phyloP scores from a whole-genome alignment of 345 rosid genomes.

The Trapa bicornis region DNA sequence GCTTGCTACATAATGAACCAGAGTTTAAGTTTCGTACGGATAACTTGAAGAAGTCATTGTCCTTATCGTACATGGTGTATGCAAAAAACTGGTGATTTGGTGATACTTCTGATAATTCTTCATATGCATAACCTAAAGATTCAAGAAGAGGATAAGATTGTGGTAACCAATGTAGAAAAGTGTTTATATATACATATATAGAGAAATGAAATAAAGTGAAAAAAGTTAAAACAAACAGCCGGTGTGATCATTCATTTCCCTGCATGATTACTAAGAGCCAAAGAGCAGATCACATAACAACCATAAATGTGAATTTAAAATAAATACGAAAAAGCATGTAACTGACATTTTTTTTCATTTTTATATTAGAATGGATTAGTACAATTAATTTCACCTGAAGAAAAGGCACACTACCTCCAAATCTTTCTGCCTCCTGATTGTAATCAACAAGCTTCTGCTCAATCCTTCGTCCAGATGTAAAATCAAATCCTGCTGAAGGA shows the following conservation, averaged over 20 bases:
- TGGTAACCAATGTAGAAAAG: background rate
- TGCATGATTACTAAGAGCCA: background rate
- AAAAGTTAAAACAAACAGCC: no score
- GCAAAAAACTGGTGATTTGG: constrained; percentile 89
- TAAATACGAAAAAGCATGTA: background rate
- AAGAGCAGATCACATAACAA: background rate
- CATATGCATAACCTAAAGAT: constrained; percentile 76
- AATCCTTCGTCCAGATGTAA: constrained; percentile 68
- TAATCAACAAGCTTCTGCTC: constrained; percentile 93
- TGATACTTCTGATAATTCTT: constrained; percentile 83
- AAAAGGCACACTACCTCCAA: constrained; percentile 47
- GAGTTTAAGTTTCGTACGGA: constrained; percentile 81
- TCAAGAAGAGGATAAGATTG: constrained; percentile 2
- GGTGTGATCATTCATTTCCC: background rate
- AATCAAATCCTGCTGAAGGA: constrained; percentile 80
- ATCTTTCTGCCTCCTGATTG: constrained; percentile 89
- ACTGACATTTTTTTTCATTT: background rate
- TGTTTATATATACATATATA: background rate
- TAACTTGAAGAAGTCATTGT: constrained; percentile 63
- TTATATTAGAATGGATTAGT: no score
- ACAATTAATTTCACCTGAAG: background rate
- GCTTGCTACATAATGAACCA: constrained; percentile 84
- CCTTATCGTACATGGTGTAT: constrained; percentile 96
- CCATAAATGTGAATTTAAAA: background rate
- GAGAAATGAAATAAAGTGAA: no score